Evolutionary conservation across 73 alveolate species (phyloP).

Genomic region (Tetrahymena borealis): DNA sequence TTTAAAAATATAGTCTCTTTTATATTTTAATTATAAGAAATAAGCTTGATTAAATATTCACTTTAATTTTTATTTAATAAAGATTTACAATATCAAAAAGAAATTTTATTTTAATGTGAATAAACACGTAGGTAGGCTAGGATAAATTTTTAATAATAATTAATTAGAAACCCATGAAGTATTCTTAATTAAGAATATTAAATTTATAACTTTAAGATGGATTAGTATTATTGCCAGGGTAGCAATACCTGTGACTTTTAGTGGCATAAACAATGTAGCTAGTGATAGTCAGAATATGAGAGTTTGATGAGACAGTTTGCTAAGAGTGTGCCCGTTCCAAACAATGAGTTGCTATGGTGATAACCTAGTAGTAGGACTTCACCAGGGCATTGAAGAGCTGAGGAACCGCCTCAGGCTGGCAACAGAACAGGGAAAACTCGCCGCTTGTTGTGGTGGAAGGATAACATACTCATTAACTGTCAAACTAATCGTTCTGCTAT

Average conservation of each 20-base stretch:
- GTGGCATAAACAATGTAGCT: not conserved
- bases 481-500: not conserved
- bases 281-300: not conserved
- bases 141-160: no score
- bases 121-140: no score
- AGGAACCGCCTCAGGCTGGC: slow-evolving; percentile 9
- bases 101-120: no score
- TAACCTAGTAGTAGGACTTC: not conserved
- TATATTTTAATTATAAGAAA: no score
- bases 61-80: no score
- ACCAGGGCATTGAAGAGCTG: slow-evolving; percentile 1
- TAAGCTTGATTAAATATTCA: no score
- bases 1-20: no score
- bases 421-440: slow-evolving; percentile 2
- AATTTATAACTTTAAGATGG: not conserved
- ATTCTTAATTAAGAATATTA: not conserved
- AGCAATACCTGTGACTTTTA: not conserved
- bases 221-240: not conserved
- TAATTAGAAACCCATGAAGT: not conserved
- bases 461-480: slow-evolving; percentile 1
- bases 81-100: no score
- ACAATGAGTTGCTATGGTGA: slow-evolving; percentile 2
- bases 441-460: slow-evolving; percentile 7
- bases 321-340: not conserved
- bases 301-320: slow-evolving; percentile 3